Base-by-base conservation (phyloP, 1,284 basidiomycete species). In the Naganishia cerealis region DNA sequence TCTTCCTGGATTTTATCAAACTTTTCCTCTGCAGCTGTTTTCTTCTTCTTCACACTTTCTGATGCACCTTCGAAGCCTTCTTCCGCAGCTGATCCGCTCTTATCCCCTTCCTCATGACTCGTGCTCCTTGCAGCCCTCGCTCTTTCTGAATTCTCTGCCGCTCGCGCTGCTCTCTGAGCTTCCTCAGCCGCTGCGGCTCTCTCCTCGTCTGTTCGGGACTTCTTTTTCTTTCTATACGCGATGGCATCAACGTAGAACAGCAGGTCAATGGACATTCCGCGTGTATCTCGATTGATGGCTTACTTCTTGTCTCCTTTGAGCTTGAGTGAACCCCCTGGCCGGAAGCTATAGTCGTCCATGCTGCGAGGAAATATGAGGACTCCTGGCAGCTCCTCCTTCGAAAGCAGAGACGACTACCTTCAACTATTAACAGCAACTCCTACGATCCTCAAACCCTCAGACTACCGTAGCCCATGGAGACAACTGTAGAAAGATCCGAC, bases 1-100 rank as follows among this genome's bases (percentile, higher is more conserved):
- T 71, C 70, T 36, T 71, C 70, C 36, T 68, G 70, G 29, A 71
- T 71, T 63, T 62, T 68, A 38, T 71, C 70, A 52, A 65, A 71
- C 57, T 71, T 71, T 48, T 71, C 70, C 48, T 71, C 70, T 18
- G 70, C 67, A 10, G 70, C 62, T n/a, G 70, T 71, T 39, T 63
- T 63, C 59, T 62, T 67, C 57, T 57, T 59, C 43, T 40, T 56
- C 29, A 26, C 58, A 15, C 42, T 29, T n/a, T 33, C 70, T 6
- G 57, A 42, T 43, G 42, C 12, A 33, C 18, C 46, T 21, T 57
- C 61, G 7, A 29, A 38, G 12, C 15, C 50, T 16, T 46, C 67
- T 57, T 65, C 67, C 21, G 29, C 52, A 3, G 50, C 59, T 24
- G 59, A 63, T 63, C 38, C 61, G 29, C 50, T 57, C 54, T 58